Conservation (phyloP, 2,329 filamentous ascomycete genomes). For the Spiromastix sp. region DNA sequence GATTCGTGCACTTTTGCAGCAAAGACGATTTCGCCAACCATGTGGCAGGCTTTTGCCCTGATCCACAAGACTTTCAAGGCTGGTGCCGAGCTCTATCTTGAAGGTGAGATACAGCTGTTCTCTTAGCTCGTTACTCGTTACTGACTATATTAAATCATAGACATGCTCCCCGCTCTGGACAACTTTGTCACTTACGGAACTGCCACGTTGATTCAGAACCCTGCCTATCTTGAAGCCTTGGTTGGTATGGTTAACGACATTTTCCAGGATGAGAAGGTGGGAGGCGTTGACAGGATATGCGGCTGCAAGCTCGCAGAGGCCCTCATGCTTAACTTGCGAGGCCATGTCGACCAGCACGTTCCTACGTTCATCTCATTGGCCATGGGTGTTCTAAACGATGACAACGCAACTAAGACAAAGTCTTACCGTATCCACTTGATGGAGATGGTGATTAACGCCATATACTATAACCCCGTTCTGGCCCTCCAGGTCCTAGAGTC, state of each 20-base stretch:
- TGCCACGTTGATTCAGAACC: constrained; percentile 68
- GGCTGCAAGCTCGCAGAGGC: constrained; percentile 96
- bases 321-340: constrained; percentile 89
- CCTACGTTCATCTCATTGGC: constrained; percentile 81
- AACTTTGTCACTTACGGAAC: constrained; percentile 95
- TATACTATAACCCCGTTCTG: constrained; percentile 90
- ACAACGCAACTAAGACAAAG: constrained; percentile 73
- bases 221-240: constrained; percentile 75
- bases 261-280: constrained; percentile 84
- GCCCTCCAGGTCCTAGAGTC: constrained; percentile 79
- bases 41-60: constrained; percentile 98
- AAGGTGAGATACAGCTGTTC: constrained; percentile 35
- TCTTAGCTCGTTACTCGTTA: constrained; percentile 1
- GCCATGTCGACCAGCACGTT: constrained; percentile 78
- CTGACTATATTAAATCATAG: constrained; percentile 29
- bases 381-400: constrained; percentile 64
- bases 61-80: constrained; percentile 97
- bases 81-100: constrained; percentile 90
- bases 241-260: constrained; percentile 93
- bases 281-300: constrained; percentile 88
- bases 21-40: constrained; percentile 87
- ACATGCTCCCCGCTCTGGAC: constrained; percentile 95
- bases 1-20: constrained; percentile 98
- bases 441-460: constrained; percentile 97
- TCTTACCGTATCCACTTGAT: constrained; percentile 92